phyloP scores from a whole-genome alignment of 768 basidiomycete genomes.

The Podaxis pistillaris region DNA sequence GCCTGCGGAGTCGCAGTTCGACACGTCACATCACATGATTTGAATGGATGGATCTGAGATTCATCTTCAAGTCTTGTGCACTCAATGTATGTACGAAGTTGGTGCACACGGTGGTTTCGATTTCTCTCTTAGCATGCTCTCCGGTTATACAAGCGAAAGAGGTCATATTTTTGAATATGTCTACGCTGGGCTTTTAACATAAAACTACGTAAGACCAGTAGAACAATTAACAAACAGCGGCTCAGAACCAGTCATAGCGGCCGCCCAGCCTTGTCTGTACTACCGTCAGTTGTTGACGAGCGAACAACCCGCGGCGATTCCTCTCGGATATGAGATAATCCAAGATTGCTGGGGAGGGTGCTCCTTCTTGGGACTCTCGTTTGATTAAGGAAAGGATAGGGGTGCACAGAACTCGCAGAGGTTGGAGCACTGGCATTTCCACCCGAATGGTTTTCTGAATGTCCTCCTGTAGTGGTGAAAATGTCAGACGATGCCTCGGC shows the following conservation, averaged over 20 bases:
- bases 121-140: too few relatives aligned
- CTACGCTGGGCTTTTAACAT: too few relatives aligned
- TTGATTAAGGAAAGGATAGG: neutral
- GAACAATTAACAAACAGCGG: too few relatives aligned
- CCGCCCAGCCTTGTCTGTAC: neutral
- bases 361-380: neutral
- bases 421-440: neutral
- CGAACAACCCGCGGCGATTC: neutral
- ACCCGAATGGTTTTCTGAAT: neutral
- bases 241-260: neutral
- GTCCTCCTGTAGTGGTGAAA: neutral
- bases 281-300: neutral
- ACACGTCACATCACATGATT: slow-evolving; percentile 16
- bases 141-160: too few relatives aligned
- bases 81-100: too few relatives aligned
- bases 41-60: neutral
- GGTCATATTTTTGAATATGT: too few relatives aligned
- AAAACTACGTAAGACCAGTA: too few relatives aligned
- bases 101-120: too few relatives aligned
- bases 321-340: neutral
- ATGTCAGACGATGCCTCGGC: slow-evolving; percentile 14
- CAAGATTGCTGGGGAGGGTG: neutral
- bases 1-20: neutral
- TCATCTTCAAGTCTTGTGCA: neutral
- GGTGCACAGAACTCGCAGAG: neutral